A percentile compares a stretch with the other conserved stretches of the same genome.
These are phyloP conservation scores for Poronia punctata DNA, from an alignment of 495 filamentous ascomycete genomes.

Conservation along the genomic window DNA sequence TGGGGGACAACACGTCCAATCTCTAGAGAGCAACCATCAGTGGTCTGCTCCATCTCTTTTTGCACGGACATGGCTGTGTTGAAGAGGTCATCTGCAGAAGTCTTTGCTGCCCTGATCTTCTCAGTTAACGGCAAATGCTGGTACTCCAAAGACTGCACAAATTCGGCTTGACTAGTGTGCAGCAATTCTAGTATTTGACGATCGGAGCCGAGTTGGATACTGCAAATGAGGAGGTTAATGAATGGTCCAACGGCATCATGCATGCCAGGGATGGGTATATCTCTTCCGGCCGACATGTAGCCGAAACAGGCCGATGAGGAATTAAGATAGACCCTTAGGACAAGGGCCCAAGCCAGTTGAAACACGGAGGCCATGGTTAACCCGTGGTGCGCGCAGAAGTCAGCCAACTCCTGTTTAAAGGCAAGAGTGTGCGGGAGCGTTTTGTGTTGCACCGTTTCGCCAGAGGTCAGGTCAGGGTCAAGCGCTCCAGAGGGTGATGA, in stretches of 20 bases:
- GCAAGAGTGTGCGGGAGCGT: slow-evolving; percentile 1
- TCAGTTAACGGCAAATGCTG: slow-evolving; percentile 37
- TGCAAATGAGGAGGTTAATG: slow-evolving; percentile 54
- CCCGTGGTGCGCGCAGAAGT: slow-evolving; percentile 11
- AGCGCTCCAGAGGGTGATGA: background rate
- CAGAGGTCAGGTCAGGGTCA: no score
- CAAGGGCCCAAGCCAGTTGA: slow-evolving; percentile 36
- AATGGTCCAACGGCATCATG: slow-evolving; percentile 42
- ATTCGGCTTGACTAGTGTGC: slow-evolving; percentile 36
- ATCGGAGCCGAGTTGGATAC: slow-evolving; percentile 29
- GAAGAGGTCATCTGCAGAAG: slow-evolving; percentile 26
- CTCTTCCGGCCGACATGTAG: slow-evolving; percentile 46
- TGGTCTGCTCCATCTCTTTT: slow-evolving; percentile 32
- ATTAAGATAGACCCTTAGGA: slow-evolving; percentile 25
- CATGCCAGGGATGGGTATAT: slow-evolving; percentile 38
- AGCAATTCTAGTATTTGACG: slow-evolving; percentile 23
- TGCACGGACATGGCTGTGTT: slow-evolving; percentile 34
- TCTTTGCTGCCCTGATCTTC: background rate
- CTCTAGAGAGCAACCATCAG: slow-evolving; percentile 46
- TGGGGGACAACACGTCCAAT: slow-evolving; percentile 24
- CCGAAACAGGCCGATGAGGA: slow-evolving; percentile 44
- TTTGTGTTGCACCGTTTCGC: no score
- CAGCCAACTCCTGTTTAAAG: slow-evolving; percentile 13
- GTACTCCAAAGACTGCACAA: slow-evolving; percentile 39
- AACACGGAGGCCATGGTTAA: slow-evolving; percentile 28